Evolutionary conservation across 2,329 filamentous ascomycete species (phyloP), one percentile per base, ranked within the genome.

Genomic region (Chaetoscypha palmicola): DNA sequence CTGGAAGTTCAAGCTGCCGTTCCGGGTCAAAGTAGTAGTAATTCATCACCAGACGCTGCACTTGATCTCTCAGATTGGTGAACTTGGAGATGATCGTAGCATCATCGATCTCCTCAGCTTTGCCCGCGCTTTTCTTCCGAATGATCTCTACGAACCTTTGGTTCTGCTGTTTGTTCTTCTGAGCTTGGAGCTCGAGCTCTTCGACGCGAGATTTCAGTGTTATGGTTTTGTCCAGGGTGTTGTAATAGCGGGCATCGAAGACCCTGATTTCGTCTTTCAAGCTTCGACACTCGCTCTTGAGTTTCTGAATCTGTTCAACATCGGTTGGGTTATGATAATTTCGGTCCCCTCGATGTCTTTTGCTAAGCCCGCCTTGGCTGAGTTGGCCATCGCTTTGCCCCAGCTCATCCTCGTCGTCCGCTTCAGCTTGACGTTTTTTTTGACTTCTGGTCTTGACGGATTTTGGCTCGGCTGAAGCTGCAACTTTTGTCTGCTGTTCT

Each of bases 41-140:
- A 2, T 23, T 33, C 3, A 12, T 7, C 8, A 44, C 40, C 10
- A 43, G 39, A 5, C 28, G 34, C 19, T 49, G 47, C 14, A 49
- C 46, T 9, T 45, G 26, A 3, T 42, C 41, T 26, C 48, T 21
- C 7, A 50, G 17, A 14, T 24, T 28, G 9, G n/a, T 22, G 11
- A 43, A 49, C 10, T 11, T 12, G 11, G 17, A 17, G 19, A 14
- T 41, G 28, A 41, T 7, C 14, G 26, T 23, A 1, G 2, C 20
- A 10, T 31, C 38, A 11, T 33, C 17, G 3, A 23, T 41, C 10
- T n/a, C 19, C 16, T 23, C 26, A 20, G 17, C 19, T 2, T 24
- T 22, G 3, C 11, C 38, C 5, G 5, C 17, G 5, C 9, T 14
- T 28, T 21, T n/a, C 11, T 30, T 24, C 2, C 21, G 9, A 20